phyloP scores from a whole-genome alignment of 371 early-diverging fungal genomes.

The Phascolomyces articulosus region DNA sequence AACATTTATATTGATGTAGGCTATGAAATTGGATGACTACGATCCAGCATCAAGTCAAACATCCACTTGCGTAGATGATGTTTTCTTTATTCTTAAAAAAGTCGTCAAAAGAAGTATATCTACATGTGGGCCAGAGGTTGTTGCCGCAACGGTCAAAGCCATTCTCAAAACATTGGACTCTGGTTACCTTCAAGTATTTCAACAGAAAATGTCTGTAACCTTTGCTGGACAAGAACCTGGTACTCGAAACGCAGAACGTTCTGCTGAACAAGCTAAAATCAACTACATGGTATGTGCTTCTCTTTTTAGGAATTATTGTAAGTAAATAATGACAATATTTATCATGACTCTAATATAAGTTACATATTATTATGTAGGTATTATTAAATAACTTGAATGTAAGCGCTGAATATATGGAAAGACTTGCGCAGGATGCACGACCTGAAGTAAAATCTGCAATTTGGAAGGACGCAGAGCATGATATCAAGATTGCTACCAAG shows the following conservation, averaged over 20 bases:
- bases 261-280: conserved; percentile 52
- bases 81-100: conserved; percentile 89
- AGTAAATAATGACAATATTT: no score
- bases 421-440: conserved; percentile 66
- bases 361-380: conserved; percentile 35
- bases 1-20: conserved; percentile 23
- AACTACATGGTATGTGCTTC: conserved; percentile 62
- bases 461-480: conserved; percentile 49
- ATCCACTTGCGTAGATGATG: conserved; percentile 91
- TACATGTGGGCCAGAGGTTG: conserved; percentile 69
- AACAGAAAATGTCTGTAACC: conserved; percentile 58
- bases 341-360: no score
- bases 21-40: conserved; percentile 61
- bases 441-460: conserved; percentile 51
- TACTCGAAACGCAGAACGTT: conserved; percentile 21
- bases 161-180: conserved; percentile 65
- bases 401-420: conserved; percentile 73
- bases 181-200: conserved; percentile 67
- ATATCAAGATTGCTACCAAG: conserved; percentile 46
- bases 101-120: conserved; percentile 71
- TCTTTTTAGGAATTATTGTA: no score
- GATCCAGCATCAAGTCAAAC: conserved; percentile 49
- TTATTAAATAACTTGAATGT: conserved; percentile 85
- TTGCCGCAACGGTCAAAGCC: conserved; percentile 65
- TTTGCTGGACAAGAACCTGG: conserved; percentile 55